Percentiles rank a stretch among this genome's conserved stretches.
Evolutionary conservation across 208 protist species (phyloP).

Genomic region (Trypanosoma scelopori): DNA sequence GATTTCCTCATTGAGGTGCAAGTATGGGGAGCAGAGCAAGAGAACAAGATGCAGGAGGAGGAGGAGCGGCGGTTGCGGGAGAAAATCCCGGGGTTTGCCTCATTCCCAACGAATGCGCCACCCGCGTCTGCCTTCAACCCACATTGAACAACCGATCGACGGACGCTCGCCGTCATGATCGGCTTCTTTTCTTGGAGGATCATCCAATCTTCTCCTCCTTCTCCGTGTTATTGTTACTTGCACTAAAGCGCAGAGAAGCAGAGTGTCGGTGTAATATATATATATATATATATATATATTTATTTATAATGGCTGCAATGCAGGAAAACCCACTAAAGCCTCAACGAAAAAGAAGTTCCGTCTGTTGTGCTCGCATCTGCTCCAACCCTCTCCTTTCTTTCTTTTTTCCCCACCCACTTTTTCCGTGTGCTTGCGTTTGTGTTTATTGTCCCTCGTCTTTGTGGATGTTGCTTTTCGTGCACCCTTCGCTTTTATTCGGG

Average conservation of each 20-base stretch:
- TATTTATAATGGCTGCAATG: no score
- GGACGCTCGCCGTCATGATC: not conserved
- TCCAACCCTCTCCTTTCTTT: not conserved
- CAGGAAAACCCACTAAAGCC: no score
- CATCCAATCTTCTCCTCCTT: not conserved
- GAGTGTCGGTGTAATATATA: no score
- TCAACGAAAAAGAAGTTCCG: not conserved
- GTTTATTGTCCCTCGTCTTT: not conserved
- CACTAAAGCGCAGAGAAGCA: no score
- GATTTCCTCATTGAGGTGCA: slow-evolving; percentile 87
- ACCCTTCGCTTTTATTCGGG: not conserved
- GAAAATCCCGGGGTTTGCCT: slow-evolving; percentile 51
- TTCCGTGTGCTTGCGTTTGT: not conserved
- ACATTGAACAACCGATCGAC: not conserved
- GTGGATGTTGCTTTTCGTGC: not conserved
- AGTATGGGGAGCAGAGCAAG: slow-evolving; percentile 87
- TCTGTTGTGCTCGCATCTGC: not conserved
- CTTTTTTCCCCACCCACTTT: not conserved
- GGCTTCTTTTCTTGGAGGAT: not conserved
- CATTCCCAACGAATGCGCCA: slow-evolving; percentile 24
- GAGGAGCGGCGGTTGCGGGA: slow-evolving; percentile 56
- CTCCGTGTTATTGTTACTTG: not conserved
- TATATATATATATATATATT: no score
- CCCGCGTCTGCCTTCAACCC: not conserved
- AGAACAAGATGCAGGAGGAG: slow-evolving; percentile 70